Evolutionary conservation across 2,329 filamentous ascomycete species (phyloP), one percentile per base, ranked within the genome.

Genomic region (Penicillium sp.): DNA sequence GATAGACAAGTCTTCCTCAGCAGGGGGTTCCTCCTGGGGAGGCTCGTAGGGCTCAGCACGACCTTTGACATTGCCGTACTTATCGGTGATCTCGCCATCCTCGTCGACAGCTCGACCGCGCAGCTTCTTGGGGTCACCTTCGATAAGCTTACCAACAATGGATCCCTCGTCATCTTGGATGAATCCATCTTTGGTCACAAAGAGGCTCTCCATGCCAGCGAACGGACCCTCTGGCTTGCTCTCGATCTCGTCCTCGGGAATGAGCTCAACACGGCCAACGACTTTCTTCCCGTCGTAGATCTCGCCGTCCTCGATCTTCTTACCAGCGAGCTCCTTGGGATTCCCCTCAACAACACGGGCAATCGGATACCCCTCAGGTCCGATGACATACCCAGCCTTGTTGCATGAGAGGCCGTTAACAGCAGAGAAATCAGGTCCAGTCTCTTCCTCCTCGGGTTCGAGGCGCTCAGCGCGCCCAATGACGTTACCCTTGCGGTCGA

Each of bases 61-160:
- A 32, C 82, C 82, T 72, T 83, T 83, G 62, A 82, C 78, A 57
- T 83, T 84, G 55, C 83, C 85, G 68, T 90, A 92, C 71, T 85
- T 86, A 78, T 94, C 90, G 54, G 89, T 80, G 32, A 95, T 85
- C 55, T 94, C 90, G 37, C 90, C 90, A 61, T 95, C 90, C 59
- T 90, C 87, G 55, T 94, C 90, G 18, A 94, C 90, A 9, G 79
- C 67, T 45, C 89, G 87, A 16, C 90, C 90, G 37, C 87, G 84
- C 1, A 95, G 81, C 50, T 80, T 78, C 80, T 90, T 91, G 35
- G 82, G 72, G 53, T 95, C 88, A 3, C 90, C 90, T 45, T 85
- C 83, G 4, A 82, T 78, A 38, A 93, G 81, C 40, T 87, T 80
- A 22, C 90, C 90, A 46, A 94, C 89, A 24, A 89, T 80, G 60